Base-by-base conservation (phyloP, 495 filamentous ascomycete genomes). In the Talaromyces proteolyticus region DNA sequence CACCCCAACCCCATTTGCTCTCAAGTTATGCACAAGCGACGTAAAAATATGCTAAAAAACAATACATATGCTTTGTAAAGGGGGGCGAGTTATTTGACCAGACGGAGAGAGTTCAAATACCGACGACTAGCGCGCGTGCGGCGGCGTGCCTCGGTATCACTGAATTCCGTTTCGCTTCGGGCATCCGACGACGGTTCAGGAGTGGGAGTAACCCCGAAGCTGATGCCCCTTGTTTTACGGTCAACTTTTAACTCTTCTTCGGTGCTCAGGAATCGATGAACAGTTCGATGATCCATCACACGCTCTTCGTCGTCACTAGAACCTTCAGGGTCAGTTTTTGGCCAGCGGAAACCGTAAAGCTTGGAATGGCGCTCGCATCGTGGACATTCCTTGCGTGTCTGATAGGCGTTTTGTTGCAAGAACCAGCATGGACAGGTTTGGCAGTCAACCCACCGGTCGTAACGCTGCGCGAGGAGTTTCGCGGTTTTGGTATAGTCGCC, bases 291-390 rank as follows among this genome's bases (percentile, higher is more conserved):
- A 53, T 91, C 87, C 56, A 89, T 74, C 6, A 91, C 65, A 2
- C 87, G 74, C 48, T 87, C 85, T 59, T 95, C 90, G 19, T 77
- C 80, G 58, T 97, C 93, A 10, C 70, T 52, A 16, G 78, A 78
- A 0, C 87, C 86, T 50, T 83, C 77, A 18, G 74, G 82, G 29
- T 95, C 86, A 2, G 94, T 97, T 67, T 97, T 94, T 16, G 93
- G 93, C 94, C 94, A 99, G 45, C 81, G 77, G 58, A 86, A 95
- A 0, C 94, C 94, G 62, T 96, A 99, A 1, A 99, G 73, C 65
- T 94, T 97, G 21, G 87, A 91, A 57, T 99, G 93, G 0, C 94
- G 78, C 70, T 97, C 94, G 66, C 93, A 99, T 16, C 94, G 81
- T 8, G 87, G 89, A 61, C 93, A 99, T 22, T 86, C 85, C 19